A percentile compares a stretch with the other conserved stretches of the same genome.
Conservation (phyloP, 2,329 filamentous ascomycete species). For the Penicillium olsonii region DNA sequence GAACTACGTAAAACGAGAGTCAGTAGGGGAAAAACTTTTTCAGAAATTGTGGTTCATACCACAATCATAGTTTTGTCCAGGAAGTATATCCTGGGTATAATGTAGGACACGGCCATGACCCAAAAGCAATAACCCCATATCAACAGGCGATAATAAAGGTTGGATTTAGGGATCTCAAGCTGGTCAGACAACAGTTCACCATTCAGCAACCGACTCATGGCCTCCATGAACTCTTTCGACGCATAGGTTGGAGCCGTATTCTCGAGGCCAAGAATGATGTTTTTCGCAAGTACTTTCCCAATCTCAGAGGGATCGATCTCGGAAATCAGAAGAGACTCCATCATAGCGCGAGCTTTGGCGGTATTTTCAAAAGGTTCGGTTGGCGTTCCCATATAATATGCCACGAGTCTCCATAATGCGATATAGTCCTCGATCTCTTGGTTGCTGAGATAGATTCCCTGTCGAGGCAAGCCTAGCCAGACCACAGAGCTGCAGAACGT, state of each 20-base stretch:
- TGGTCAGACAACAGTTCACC: constrained; percentile 62
- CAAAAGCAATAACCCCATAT: constrained; percentile 68
- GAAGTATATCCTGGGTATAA: constrained; percentile 50
- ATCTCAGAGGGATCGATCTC: constrained; percentile 68
- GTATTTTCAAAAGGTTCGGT: constrained; percentile 61
- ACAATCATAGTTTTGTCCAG: constrained; percentile 57
- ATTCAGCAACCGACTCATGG: constrained; percentile 70
- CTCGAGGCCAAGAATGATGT: constrained; percentile 71
- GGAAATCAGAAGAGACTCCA: constrained; percentile 67
- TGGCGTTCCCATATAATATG: constrained; percentile 69
- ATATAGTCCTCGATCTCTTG: constrained; percentile 70
- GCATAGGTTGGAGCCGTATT: constrained; percentile 66
- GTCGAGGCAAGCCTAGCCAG: constrained; percentile 69
- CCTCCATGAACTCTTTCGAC: constrained; percentile 66
- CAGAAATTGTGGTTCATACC: constrained; percentile 28
- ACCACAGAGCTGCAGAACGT: constrained; percentile 70
- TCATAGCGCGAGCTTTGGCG: constrained; percentile 58
- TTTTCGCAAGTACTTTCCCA: constrained; percentile 68
- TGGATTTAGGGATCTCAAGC: constrained; percentile 60
- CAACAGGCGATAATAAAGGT: constrained; percentile 59
- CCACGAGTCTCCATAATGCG: constrained; percentile 75
- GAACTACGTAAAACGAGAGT: constrained; percentile 19
- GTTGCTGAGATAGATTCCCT: constrained; percentile 66
- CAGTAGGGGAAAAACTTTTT: neutral
- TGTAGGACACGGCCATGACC: constrained; percentile 55